Percentiles rank a stretch among this genome's conserved stretches.
phyloP scores from a whole-genome alignment of 1,139 yeast genomes.

The Suhomyces kunorum region DNA sequence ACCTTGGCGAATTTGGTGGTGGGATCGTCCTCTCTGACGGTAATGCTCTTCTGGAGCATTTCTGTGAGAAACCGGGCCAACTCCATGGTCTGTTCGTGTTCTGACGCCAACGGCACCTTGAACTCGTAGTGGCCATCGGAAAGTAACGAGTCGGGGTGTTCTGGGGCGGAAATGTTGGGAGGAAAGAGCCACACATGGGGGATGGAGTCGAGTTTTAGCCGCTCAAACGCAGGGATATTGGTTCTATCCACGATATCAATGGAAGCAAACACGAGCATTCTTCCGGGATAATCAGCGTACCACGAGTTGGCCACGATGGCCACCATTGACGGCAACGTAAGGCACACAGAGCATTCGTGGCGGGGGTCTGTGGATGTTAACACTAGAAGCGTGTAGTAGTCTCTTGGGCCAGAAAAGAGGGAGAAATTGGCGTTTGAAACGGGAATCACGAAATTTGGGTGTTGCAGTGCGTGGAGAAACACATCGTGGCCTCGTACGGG shows the following conservation, averaged over 20 bases:
- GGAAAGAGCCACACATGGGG: slow-evolving; percentile 71
- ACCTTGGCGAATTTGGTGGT: slow-evolving; percentile 43
- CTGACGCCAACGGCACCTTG: slow-evolving; percentile 29
- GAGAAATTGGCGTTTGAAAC: slow-evolving; percentile 35
- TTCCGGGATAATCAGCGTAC: slow-evolving; percentile 41
- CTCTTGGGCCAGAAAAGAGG: slow-evolving; percentile 36
- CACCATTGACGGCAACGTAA: slow-evolving; percentile 39
- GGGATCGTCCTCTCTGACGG: slow-evolving; percentile 46
- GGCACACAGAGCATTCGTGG: slow-evolving; percentile 45
- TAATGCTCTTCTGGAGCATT: slow-evolving; percentile 42
- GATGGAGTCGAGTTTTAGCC: slow-evolving; percentile 46
- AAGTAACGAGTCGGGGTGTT: slow-evolving; percentile 20
- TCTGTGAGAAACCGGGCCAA: slow-evolving; percentile 57
- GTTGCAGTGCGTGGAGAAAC: background rate
- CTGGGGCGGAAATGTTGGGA: slow-evolving; percentile 31
- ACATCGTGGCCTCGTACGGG: background rate
- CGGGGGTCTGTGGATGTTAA: slow-evolving; percentile 45
- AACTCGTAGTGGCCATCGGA: slow-evolving; percentile 36
- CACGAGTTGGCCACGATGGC: slow-evolving; percentile 46
- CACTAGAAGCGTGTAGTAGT: slow-evolving; percentile 43
- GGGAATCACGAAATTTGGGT: slow-evolving; percentile 29
- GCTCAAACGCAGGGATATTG: slow-evolving; percentile 37
- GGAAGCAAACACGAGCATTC: slow-evolving; percentile 46
- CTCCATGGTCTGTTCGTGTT: slow-evolving; percentile 38
- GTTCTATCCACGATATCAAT: slow-evolving; percentile 51